A percentile compares a stretch with the other conserved stretches of the same genome.
These are phyloP conservation scores for Symmetrospora coprosmae DNA, from an alignment of 768 basidiomycete species.

Conservation along the genomic window DNA sequence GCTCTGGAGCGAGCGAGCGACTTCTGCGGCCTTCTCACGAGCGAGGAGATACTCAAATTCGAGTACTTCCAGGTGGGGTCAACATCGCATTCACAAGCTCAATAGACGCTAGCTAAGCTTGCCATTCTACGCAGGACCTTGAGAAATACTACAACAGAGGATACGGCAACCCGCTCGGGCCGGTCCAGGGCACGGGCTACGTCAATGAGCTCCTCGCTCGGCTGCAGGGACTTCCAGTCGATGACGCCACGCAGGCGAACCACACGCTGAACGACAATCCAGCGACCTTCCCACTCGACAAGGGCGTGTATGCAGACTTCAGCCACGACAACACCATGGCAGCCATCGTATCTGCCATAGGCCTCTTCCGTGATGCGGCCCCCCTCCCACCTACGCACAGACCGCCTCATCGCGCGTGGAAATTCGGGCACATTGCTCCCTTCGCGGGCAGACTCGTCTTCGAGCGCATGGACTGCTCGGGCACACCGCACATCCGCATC, in stretches of 20 bases:
- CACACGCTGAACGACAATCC: slow-evolving; percentile 51
- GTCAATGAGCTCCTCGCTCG: slow-evolving; percentile 78
- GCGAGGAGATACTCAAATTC: slow-evolving; percentile 50
- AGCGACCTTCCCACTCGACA: slow-evolving; percentile 52
- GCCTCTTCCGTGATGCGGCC: slow-evolving; percentile 40
- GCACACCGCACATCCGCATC: slow-evolving; percentile 46
- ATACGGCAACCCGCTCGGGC: slow-evolving; percentile 53
- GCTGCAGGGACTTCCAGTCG: slow-evolving; percentile 42
- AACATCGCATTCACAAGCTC: neutral
- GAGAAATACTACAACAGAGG: slow-evolving; percentile 54
- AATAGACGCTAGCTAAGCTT: too few relatives aligned
- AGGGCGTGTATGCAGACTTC: slow-evolving; percentile 56
- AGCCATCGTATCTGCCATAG: slow-evolving; percentile 53
- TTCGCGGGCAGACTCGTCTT: slow-evolving; percentile 62
- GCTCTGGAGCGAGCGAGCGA: slow-evolving; percentile 45
- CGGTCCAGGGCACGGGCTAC: slow-evolving; percentile 70
- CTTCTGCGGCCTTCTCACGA: slow-evolving; percentile 60
- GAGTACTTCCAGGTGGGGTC: slow-evolving; percentile 43
- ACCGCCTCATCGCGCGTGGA: slow-evolving; percentile 41
- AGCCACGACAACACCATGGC: slow-evolving; percentile 76
- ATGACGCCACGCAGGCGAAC: slow-evolving; percentile 23
- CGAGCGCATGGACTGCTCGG: slow-evolving; percentile 50
- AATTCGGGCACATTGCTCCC: slow-evolving; percentile 51
- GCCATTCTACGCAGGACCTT: slow-evolving; percentile 46
- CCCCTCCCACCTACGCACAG: neutral